Evolutionary conservation across 345 rosid genomes (phyloP), one percentile per base, ranked within the genome.

Genomic region (Arabidopsis arenosa): DNA sequence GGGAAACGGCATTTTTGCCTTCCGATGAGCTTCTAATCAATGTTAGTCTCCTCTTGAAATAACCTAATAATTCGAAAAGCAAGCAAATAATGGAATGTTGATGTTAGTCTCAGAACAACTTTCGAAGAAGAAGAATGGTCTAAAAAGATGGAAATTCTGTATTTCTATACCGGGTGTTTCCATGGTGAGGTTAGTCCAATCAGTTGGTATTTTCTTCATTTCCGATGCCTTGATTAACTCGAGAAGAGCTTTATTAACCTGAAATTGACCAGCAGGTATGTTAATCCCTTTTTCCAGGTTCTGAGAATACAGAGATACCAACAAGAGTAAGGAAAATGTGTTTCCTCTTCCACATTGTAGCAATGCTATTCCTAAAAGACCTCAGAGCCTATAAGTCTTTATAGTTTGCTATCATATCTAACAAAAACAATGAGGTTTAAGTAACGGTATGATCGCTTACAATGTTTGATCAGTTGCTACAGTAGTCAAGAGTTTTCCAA

Each of bases 231-330:
- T 77, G 17, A 92, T 80, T 85, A 93, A 79, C 49, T 90, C 92
- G 0, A 78, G 66, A 63, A 95, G 99, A 76, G 96, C 86, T 81
- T 84, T 85, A 82, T 95, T 95, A 79, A 95, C 99, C 99, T 95
- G 88, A 67, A 82, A 74, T 72, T 73, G 66, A 26, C 17, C 32
- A 67, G 47, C 44, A 33, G 4, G 36, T 69, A 62, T 41, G 63
- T 58, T 48, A 72, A 66, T 40, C 26, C 6, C 5, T 51, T 15
- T 63, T 10, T 59, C 49, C 35, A 78, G 73, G 77, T 64, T 76
- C 54, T 55, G 28, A 37, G 14, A 59, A 32, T 3, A 32, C 0
- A 75, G 18, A 59, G 45, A 67, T 30, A 40, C 18, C 11, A 0
- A 35, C 17, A 30, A 58, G 47, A 59, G 14, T 56, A 74, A 15